Conservation (phyloP, 345 rosid genomes). For the Populus deltoides region DNA sequence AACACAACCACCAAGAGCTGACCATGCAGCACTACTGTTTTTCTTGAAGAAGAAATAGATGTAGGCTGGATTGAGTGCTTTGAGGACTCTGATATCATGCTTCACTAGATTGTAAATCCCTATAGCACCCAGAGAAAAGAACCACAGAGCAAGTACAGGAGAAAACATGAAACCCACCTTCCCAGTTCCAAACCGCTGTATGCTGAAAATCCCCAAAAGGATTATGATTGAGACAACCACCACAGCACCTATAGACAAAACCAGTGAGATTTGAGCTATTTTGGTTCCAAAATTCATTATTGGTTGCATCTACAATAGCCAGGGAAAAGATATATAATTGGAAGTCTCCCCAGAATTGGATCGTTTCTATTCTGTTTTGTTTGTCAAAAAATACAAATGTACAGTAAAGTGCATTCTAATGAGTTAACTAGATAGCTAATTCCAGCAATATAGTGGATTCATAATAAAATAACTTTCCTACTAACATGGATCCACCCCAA, state of each 20-base stretch:
- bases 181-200: conserved; percentile 83
- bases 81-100: conserved; percentile 59
- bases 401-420: neutral
- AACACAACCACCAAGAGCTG: conserved; percentile 94
- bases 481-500: neutral
- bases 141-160: conserved; percentile 84
- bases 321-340: neutral
- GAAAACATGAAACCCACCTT: conserved; percentile 91
- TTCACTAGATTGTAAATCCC: conserved; percentile 75
- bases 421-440: neutral
- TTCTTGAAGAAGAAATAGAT: conserved; percentile 75
- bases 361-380: neutral
- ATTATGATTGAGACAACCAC: conserved; percentile 64
- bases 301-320: neutral
- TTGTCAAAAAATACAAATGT: neutral
- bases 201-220: conserved; percentile 76
- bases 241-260: conserved; percentile 52
- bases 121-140: conserved; percentile 77
- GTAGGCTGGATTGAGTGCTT: conserved; percentile 81
- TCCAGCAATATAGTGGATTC: neutral
- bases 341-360: neutral
- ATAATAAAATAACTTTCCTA: neutral
- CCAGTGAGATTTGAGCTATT: conserved; percentile 7
- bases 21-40: conserved; percentile 76
- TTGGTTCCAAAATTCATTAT: neutral